phyloP scores from a whole-genome alignment of 352 stramenopile species.

The Pseudoperonospora humuli region DNA sequence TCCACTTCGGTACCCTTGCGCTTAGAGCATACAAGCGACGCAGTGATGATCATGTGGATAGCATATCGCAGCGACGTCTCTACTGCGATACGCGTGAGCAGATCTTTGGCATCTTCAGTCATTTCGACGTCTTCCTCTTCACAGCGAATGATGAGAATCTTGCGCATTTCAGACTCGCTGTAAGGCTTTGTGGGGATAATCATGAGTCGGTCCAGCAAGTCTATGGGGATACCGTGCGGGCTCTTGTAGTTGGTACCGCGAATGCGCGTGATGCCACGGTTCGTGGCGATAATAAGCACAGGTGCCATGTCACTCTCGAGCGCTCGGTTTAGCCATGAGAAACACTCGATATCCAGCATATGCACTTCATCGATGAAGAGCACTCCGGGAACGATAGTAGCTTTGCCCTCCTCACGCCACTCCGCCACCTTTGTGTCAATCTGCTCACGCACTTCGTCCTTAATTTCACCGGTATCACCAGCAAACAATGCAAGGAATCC shows the following conservation, averaged over 20 bases:
- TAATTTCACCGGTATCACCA: constrained; percentile 99
- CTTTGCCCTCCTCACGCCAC: constrained; percentile 94
- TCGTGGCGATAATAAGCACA: constrained; percentile 98
- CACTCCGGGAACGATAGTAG: constrained; percentile 97
- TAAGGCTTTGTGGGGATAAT: constrained; percentile 98
- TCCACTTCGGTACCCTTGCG: constrained; percentile 88
- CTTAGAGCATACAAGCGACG: constrained; percentile 92
- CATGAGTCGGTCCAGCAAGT: constrained; percentile 97
- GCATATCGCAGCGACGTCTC: constrained; percentile 98
- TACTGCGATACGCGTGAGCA: constrained; percentile 97
- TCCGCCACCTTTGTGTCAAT: constrained; percentile 98
- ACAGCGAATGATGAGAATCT: constrained; percentile 96
- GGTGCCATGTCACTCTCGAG: constrained; percentile 97
- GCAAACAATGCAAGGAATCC: constrained; percentile 98
- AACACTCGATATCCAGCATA: constrained; percentile 99
- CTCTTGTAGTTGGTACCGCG: constrained; percentile 98
- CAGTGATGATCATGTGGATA: constrained; percentile 99
- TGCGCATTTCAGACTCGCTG: constrained; percentile 91
- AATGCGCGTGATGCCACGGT: constrained; percentile 97
- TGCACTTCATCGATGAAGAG: constrained; percentile 99
- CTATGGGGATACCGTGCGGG: constrained; percentile 97
- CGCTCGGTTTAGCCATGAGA: constrained; percentile 98
- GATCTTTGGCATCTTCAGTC: constrained; percentile 92
- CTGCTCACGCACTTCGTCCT: constrained; percentile 97
- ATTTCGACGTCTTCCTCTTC: constrained; percentile 99